Evolutionary conservation across 495 filamentous ascomycete species (phyloP).

Genomic region (Penicillium maclennaniae): DNA sequence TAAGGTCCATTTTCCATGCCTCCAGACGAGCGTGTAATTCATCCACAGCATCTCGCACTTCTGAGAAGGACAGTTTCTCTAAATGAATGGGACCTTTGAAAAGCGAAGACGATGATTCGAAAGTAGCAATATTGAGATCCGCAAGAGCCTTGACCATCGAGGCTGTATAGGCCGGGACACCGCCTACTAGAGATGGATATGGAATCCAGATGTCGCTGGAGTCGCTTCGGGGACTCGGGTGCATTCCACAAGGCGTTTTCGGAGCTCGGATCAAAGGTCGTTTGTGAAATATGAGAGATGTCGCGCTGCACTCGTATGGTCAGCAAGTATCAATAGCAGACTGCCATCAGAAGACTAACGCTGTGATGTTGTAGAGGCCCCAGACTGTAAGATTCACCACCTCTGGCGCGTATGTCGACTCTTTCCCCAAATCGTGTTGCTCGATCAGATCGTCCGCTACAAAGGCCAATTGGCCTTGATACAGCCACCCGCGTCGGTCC

Average conservation of each 20-base stretch:
- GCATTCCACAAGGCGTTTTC: slow-evolving; percentile 10
- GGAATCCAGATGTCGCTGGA: slow-evolving; percentile 24
- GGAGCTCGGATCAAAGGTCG: slow-evolving; percentile 11
- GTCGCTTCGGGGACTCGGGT: slow-evolving; percentile 9
- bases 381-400: slow-evolving; percentile 21
- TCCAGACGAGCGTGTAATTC: neutral
- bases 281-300: slow-evolving; percentile 24
- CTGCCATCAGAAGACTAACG: too few relatives aligned
- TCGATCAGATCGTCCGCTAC: slow-evolving; percentile 18
- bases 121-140: slow-evolving; percentile 25
- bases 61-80: too few relatives aligned
- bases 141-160: slow-evolving; percentile 26
- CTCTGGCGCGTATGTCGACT: too few relatives aligned
- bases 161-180: slow-evolving; percentile 18
- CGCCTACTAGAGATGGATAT: slow-evolving; percentile 20
- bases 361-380: slow-evolving; percentile 12
- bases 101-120: too few relatives aligned
- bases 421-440: neutral
- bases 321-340: too few relatives aligned
- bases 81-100: too few relatives aligned
- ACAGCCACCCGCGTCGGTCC: slow-evolving; percentile 32
- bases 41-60: neutral
- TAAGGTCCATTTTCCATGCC: neutral
- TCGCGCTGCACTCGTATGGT: slow-evolving; percentile 5
- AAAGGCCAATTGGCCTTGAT: slow-evolving; percentile 25